Base-by-base conservation (phyloP, 768 basidiomycete genomes). In the Macrolepiota albuminosa region DNA sequence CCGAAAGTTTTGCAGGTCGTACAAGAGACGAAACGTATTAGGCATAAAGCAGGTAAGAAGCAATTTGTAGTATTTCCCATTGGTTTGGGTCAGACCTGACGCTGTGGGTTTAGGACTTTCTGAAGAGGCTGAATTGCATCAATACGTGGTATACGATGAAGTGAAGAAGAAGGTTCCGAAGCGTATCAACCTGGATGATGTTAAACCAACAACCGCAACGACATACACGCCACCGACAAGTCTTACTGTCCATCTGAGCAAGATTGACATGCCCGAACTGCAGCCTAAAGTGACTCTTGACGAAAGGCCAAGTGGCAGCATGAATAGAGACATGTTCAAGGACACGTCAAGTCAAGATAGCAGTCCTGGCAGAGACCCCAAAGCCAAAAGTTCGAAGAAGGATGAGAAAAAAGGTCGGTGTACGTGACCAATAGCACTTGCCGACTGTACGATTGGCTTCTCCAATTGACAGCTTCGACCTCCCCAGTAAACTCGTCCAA, bases 261-360 rank as follows among this genome's bases (percentile, higher is more conserved):
- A 93, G 77, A 91, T 94, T 51, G 77, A 86, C 14, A 93, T 94
- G 84, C 91, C 91, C 0, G 91, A 94, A 68, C 80, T 94, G 16
- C 81, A 82, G 65, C 88, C 89, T 3, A 81, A 78, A 61, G 67
- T 76, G 16, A 66, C 34, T 16, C 59, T 57, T 4, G 62, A 63
- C 42, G 66, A 71, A n/a, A 69, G 73, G 56, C 42, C 67, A 42
- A 57, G 54, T 16, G 40, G 52, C 7, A 31, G 40, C 26, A 6
- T n/a, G 37, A 6, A 16, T 21, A 56, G 48, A 47, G 55, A 63
- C 13, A 11, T 39, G 18, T 54, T 31, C 37, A 61, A 37, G 56
- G 57, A 56, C 33, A 39, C 45, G 50, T 48, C 40, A 24, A 57
- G 51, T 34, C 56, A 47, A 37, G 48, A 55, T 14, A 49, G 50